These are phyloP conservation scores for Quercus rubra DNA, from an alignment of 306 rosid genomes.

Conservation along the genomic window DNA sequence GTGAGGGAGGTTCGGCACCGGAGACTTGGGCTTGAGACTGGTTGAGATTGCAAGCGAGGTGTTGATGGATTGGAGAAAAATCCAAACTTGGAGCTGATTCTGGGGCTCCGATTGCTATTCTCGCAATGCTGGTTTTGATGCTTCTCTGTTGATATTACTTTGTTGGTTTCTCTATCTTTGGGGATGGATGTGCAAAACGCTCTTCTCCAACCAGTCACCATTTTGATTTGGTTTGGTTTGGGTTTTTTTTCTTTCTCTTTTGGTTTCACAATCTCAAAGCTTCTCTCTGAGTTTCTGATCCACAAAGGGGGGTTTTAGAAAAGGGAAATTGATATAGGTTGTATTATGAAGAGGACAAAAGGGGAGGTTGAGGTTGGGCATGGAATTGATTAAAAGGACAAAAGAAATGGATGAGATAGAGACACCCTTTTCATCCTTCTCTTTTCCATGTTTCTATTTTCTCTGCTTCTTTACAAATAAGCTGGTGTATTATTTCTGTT, in stretches of 20 bases:
- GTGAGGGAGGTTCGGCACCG: slow-evolving; percentile 67
- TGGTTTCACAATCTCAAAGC: slow-evolving; percentile 6
- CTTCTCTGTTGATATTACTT: slow-evolving; percentile 32
- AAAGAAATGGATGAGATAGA: slow-evolving; percentile 38
- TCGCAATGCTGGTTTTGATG: slow-evolving; percentile 30
- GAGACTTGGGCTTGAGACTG: slow-evolving; percentile 48
- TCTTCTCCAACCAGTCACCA: slow-evolving; percentile 97
- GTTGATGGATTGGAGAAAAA: slow-evolving; percentile 89
- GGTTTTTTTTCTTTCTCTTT: too few relatives aligned
- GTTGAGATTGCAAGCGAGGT: slow-evolving; percentile 59
- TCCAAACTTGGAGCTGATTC: slow-evolving; percentile 64
- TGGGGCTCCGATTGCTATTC: slow-evolving; percentile 44
- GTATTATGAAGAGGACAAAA: neutral
- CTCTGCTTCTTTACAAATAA: slow-evolving; percentile 39
- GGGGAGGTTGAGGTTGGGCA: neutral
- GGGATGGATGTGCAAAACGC: slow-evolving; percentile 89
- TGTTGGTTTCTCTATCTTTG: slow-evolving; percentile 46
- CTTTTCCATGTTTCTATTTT: slow-evolving; percentile 34
- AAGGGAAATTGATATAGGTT: slow-evolving; percentile 2
- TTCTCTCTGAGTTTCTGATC: neutral
- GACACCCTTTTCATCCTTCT: slow-evolving; percentile 27
- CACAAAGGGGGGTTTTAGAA: neutral
- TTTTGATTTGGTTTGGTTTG: slow-evolving; percentile 1
- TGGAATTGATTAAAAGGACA: slow-evolving; percentile 32
- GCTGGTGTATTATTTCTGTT: slow-evolving; percentile 19